Evolutionary conservation across 768 basidiomycete genomes (phyloP), one percentile per base, ranked within the genome.

Genomic region (Tricholomella constricta): DNA sequence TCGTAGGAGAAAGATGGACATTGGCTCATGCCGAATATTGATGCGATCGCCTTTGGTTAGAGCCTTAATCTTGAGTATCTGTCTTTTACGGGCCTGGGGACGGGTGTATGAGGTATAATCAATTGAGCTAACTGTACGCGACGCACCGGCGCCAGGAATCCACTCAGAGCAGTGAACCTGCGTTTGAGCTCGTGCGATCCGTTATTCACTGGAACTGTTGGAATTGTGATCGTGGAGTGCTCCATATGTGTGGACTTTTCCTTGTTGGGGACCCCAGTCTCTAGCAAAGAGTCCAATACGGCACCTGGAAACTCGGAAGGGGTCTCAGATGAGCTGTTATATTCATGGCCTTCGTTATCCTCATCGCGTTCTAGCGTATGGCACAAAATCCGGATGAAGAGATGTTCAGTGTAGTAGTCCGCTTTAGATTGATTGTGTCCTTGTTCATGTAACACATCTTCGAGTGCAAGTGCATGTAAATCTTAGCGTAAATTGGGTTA

Each of bases 1-100:
- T 52, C 83, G 75, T 57, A 83, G 75, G 6, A 89, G 73, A 70
- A 88, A 88, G 52, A 89, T 78, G 61, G 77, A 87, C 71, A 89
- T 75, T 3, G 88, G 84, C 29, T 71, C 60, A 37, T 63, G 74
- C 19, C 31, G 70, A 35, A 86, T 72, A 51, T 79, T 76, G 19
- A 89, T 82, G 47, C 85, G 76, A 22, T 84, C 81, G 11, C 79
- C 83, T 56, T 75, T 72, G 57, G 77, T 72, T 43, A 73, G 51
- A 2, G 62, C 62, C 40, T 62, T 53, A 17, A 75, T 64, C 36
- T 64, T 56, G n/a, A 55, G 36, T 0, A 65, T 49, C 32, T 64
- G 62, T 42, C 62, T 54, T 43, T 65, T 54, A 46, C 61, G 63
- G 1, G 58, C 62, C 64, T 66, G 19, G 19, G 7, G 22, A 37